A percentile compares a stretch with the other conserved stretches of the same genome.
Conservation (phyloP, 192 early-diverging fungal genomes). For the Backusella luteola region DNA sequence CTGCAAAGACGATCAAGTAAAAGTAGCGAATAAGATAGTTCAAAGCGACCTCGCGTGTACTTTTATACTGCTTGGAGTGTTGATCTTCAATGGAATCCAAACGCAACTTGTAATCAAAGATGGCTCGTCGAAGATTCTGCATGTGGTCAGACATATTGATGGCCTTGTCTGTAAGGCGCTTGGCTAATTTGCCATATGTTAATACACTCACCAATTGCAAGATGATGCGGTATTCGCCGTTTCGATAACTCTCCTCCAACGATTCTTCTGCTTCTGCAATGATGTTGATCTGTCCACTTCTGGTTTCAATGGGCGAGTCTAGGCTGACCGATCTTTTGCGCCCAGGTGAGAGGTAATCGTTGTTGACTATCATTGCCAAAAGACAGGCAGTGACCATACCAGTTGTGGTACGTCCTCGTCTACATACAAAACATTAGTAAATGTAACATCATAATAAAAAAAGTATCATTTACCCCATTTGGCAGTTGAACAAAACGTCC, state of each 20-base stretch:
- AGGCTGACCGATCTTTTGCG: not conserved
- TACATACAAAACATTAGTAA: not conserved
- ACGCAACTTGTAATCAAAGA: conserved; percentile 57
- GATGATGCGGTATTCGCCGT: conserved; percentile 58
- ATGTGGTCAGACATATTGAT: conserved; percentile 65
- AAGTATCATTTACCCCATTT: conserved; percentile 52
- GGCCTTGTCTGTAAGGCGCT: conserved; percentile 51
- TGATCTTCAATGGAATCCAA: conserved; percentile 39
- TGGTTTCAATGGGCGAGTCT: not conserved
- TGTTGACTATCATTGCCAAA: conserved; percentile 52
- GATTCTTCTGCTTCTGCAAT: conserved; percentile 22
- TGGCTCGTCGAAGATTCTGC: conserved; percentile 57
- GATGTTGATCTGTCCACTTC: not conserved
- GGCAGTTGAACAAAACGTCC: conserved; percentile 65
- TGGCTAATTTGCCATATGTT: conserved; percentile 55
- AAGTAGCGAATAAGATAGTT: conserved; percentile 69
- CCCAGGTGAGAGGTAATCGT: not conserved
- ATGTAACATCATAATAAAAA: not conserved
- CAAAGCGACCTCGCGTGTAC: conserved; percentile 39
- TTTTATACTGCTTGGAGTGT: conserved; percentile 35
- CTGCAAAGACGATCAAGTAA: conserved; percentile 64
- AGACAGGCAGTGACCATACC: conserved; percentile 55
- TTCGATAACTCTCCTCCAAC: conserved; percentile 22
- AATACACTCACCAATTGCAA: conserved; percentile 54
- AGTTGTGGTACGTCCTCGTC: conserved; percentile 61